Evolutionary conservation across 495 filamentous ascomycete genomes (phyloP), one percentile per base, ranked within the genome.

Genomic region (Emericellopsis terricola): DNA sequence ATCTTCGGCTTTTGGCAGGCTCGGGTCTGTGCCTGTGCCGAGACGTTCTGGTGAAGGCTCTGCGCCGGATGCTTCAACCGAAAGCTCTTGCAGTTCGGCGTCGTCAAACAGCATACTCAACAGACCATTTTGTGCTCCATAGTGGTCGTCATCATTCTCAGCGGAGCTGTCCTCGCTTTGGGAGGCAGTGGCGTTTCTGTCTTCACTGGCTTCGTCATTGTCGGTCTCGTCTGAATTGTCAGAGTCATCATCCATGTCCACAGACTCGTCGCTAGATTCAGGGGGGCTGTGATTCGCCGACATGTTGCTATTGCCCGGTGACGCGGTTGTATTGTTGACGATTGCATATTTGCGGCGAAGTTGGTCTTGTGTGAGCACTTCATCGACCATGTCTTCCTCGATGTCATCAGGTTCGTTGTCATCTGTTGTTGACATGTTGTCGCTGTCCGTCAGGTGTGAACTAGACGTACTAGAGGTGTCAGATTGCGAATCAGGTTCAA

Each of bases 161-260:
- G 50, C 1, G 6, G 23, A 26, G 11, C 23, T 11, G 6, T 6
- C 6, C 23, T n/a, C n/a, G n/a, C n/a, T n/a, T n/a, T n/a, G n/a
- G n/a, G n/a, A n/a, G n/a, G n/a, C 31, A 33, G 19, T n/a, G 2
- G 31, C 31, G 10, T 20, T 20, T 8, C 15, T 23, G 10, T 35
- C 33, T 2, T 20, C 21, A 18, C 66, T 64, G 8, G 56, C 63
- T 16, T 62, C 64, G 13, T 55, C 56, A 10, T 56, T 63, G 7
- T 51, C 1, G 17, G 50, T 52, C 6, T 15, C 21, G 14, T 59
- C 64, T 14, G 52, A 57, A 10, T 68, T 76, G 17, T 71, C 73
- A 52, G 80, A 68, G 41, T 87, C 80, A 45, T 85, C 78, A 43
- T 85, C 76, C 86, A 94, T 93, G 39, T 87, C 81, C 5, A 80